phyloP scores from a whole-genome alignment of 2,329 filamentous ascomycete genomes.

The Cercospora sp. region DNA sequence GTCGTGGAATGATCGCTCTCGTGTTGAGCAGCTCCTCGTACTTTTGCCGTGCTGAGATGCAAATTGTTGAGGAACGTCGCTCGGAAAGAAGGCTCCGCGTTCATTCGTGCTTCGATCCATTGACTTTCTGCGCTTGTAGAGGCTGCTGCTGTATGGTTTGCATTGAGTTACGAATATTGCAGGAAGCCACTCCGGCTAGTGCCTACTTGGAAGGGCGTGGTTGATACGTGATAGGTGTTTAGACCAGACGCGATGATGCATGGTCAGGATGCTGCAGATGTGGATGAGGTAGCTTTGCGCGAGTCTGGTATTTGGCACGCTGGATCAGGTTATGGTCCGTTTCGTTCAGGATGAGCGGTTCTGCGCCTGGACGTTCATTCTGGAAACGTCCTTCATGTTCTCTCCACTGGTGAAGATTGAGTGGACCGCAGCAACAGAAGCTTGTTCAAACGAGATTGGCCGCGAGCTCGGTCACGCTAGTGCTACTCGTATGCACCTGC shows the following conservation, averaged over 20 bases:
- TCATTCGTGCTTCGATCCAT: slow-evolving; percentile 3
- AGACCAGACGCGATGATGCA: neutral
- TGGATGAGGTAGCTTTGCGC: neutral
- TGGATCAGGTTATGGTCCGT: neutral
- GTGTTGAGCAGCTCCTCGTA: neutral
- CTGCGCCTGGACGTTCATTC: neutral
- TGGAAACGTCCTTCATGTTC: neutral
- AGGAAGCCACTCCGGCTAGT: neutral
- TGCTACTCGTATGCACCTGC: neutral
- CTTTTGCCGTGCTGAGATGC: neutral
- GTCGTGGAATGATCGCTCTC: neutral
- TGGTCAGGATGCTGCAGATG: neutral
- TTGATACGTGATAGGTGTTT: neutral
- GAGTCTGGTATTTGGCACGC: neutral
- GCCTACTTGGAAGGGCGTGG: neutral
- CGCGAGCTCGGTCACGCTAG: neutral
- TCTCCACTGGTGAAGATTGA: neutral
- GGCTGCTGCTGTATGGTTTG: slow-evolving; percentile 6
- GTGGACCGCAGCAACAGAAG: neutral
- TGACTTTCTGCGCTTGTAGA: neutral
- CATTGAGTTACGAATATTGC: neutral
- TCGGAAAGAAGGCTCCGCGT: neutral
- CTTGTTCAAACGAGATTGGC: neutral
- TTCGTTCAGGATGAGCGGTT: neutral
- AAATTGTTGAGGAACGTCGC: neutral